Percentiles rank a stretch among this genome's conserved stretches.
These are phyloP conservation scores for Trichosporon asahii DNA, from an alignment of 1,284 basidiomycete species.

Conservation along the genomic window DNA sequence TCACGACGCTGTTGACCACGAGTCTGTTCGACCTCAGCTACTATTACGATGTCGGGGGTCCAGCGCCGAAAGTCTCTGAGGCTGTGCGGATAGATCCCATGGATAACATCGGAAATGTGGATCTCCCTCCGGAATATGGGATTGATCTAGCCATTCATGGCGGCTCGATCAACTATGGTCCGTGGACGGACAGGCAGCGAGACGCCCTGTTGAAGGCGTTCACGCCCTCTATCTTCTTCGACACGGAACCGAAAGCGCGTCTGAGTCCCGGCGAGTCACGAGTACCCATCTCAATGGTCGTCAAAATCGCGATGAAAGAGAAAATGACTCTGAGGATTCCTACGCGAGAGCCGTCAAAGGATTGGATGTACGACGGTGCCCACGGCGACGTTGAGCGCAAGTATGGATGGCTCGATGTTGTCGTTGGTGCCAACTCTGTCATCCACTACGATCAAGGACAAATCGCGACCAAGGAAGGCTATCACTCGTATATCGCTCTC, in stretches of 20 bases:
- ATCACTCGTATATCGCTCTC: slow-evolving; percentile 71
- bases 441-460: slow-evolving; percentile 79
- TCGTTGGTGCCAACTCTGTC: slow-evolving; percentile 73
- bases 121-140: slow-evolving; percentile 85
- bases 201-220: slow-evolving; percentile 72
- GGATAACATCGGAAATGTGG: slow-evolving; percentile 80
- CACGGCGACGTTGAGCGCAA: slow-evolving; percentile 56
- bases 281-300: slow-evolving; percentile 70
- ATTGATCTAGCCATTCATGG: slow-evolving; percentile 74
- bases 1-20: slow-evolving; percentile 74
- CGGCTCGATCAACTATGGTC: slow-evolving; percentile 76
- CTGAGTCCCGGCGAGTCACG: slow-evolving; percentile 72
- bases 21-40: slow-evolving; percentile 72
- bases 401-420: slow-evolving; percentile 65
- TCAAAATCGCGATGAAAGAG: slow-evolving; percentile 74
- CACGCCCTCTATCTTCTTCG: slow-evolving; percentile 72
- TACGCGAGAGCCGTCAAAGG: slow-evolving; percentile 67
- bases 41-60: slow-evolving; percentile 64
- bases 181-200: slow-evolving; percentile 88
- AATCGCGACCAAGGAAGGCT: slow-evolving; percentile 67
- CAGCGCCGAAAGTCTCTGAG: slow-evolving; percentile 44
- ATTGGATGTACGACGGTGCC: slow-evolving; percentile 38
- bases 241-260: slow-evolving; percentile 58
- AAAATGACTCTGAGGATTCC: slow-evolving; percentile 74
- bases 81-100: slow-evolving; percentile 52